Percentiles rank a stretch among this genome's conserved stretches.
These are phyloP conservation scores for Pharnaceum exiguum DNA, from an alignment of 148 eudicot genomes.

Conservation along the genomic window DNA sequence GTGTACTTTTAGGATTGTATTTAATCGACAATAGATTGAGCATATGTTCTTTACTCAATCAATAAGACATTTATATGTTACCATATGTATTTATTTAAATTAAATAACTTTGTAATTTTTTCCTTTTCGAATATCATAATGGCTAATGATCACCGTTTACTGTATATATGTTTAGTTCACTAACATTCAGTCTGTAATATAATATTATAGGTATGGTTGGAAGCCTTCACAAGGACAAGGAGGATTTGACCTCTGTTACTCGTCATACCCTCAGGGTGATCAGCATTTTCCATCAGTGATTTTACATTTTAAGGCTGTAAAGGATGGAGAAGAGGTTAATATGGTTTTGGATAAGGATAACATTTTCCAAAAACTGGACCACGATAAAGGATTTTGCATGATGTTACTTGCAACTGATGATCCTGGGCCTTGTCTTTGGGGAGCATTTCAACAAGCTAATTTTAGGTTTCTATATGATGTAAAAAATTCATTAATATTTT, in stretches of 20 bases:
- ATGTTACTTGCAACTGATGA: not conserved
- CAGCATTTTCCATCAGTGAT: slow-evolving; percentile 1
- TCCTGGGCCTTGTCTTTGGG: slow-evolving; percentile 4
- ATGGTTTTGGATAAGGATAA: slow-evolving; percentile 10
- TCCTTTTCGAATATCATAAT: too few relatives aligned
- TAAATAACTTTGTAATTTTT: too few relatives aligned
- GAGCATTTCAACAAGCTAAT: slow-evolving; percentile 23
- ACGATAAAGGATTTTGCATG: slow-evolving; percentile 7
- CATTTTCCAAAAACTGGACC: not conserved
- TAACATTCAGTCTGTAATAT: too few relatives aligned
- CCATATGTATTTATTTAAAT: too few relatives aligned
- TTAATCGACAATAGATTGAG: too few relatives aligned
- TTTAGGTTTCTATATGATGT: slow-evolving; percentile 4
- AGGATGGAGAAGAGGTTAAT: not conserved
- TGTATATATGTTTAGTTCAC: too few relatives aligned
- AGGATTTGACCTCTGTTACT: slow-evolving; percentile 4
- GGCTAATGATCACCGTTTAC: too few relatives aligned
- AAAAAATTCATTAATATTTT: not conserved
- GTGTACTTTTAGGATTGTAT: too few relatives aligned
- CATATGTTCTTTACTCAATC: too few relatives aligned
- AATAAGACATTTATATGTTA: too few relatives aligned
- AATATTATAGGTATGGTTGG: slow-evolving; percentile 11
- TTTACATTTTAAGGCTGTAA: not conserved
- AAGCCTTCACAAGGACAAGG: not conserved
- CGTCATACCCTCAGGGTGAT: not conserved